Conservation (phyloP, 2,329 filamentous ascomycete genomes). For the Fusarium circinatum region DNA sequence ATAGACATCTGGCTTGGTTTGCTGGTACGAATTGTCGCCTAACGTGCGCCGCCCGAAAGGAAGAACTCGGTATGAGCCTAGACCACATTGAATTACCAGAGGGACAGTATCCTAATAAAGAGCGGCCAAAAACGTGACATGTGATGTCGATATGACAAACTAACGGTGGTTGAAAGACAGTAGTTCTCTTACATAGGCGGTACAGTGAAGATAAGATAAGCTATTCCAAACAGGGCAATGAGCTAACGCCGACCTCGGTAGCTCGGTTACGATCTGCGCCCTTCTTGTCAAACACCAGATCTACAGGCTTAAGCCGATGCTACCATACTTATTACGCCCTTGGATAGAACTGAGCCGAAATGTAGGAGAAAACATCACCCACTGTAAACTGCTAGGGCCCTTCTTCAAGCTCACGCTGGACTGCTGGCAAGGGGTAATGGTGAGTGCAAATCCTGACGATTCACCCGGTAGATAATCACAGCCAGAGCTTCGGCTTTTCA, state of each 20-base stretch:
- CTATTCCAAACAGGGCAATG: neutral
- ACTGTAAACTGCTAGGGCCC: too few species aligned
- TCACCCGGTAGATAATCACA: neutral
- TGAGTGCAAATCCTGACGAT: neutral
- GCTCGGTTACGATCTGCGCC: neutral
- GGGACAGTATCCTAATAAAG: rapidly evolving
- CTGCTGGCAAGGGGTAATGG: neutral
- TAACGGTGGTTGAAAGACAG: neutral
- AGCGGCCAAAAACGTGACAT: neutral
- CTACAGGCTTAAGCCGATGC: neutral
- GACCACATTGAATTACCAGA: neutral
- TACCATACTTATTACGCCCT: neutral
- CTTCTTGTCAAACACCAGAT: neutral
- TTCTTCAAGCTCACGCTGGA: neutral
- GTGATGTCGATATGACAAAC: neutral
- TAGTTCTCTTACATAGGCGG: neutral
- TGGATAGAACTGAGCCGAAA: rapidly evolving
- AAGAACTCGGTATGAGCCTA: neutral
- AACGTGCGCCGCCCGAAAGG: too few species aligned
- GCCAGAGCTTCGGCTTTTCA: neutral
- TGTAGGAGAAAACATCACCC: neutral
- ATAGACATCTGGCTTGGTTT: neutral
- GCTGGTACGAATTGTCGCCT: neutral
- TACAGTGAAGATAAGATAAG: neutral
- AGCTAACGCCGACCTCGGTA: neutral